These are phyloP conservation scores for Fusarium sp. DNA, from an alignment of 2,329 filamentous ascomycete species.

Conservation along the genomic window DNA sequence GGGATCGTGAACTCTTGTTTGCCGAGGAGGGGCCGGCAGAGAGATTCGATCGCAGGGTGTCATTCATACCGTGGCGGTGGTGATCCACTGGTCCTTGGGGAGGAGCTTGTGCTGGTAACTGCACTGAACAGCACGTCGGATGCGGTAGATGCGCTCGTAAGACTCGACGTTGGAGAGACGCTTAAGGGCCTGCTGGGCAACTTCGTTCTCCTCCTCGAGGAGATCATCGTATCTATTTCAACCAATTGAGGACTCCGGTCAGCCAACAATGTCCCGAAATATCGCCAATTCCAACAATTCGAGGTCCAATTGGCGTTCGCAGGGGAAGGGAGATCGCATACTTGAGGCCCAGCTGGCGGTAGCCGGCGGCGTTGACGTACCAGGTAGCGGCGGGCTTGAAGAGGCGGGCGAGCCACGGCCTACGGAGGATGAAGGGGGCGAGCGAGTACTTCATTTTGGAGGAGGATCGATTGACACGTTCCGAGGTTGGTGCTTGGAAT, in stretches of 20 bases:
- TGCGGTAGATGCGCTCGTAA: conserved; percentile 97
- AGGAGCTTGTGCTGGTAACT: conserved; percentile 73
- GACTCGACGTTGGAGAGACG: conserved; percentile 89
- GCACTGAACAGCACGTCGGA: conserved; percentile 92
- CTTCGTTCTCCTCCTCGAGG: conserved; percentile 90
- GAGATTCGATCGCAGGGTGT: not conserved
- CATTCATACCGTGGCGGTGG: conserved; percentile 62
- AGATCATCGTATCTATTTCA: conserved; percentile 86
- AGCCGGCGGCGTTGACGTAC: conserved; percentile 91
- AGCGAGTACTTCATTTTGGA: conserved; percentile 75
- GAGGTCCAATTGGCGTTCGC: conserved; percentile 36
- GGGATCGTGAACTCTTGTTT: conserved; percentile 34
- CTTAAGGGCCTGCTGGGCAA: conserved; percentile 87
- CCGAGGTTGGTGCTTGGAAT: conserved; percentile 22
- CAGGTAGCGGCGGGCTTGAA: conserved; percentile 86
- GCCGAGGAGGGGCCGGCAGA: conserved; percentile 28
- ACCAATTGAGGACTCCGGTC: conserved; percentile 35
- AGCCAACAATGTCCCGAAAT: conserved; percentile 32
- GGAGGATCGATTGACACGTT: conserved; percentile 46
- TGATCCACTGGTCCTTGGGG: conserved; percentile 71
- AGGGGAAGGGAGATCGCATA: conserved; percentile 58
- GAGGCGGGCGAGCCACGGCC: conserved; percentile 83
- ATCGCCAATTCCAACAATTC: conserved; percentile 3
- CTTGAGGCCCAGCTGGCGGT: conserved; percentile 92
- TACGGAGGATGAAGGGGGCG: conserved; percentile 81